Conservation (phyloP, 768 basidiomycete species). For the Russula dissimulans region DNA sequence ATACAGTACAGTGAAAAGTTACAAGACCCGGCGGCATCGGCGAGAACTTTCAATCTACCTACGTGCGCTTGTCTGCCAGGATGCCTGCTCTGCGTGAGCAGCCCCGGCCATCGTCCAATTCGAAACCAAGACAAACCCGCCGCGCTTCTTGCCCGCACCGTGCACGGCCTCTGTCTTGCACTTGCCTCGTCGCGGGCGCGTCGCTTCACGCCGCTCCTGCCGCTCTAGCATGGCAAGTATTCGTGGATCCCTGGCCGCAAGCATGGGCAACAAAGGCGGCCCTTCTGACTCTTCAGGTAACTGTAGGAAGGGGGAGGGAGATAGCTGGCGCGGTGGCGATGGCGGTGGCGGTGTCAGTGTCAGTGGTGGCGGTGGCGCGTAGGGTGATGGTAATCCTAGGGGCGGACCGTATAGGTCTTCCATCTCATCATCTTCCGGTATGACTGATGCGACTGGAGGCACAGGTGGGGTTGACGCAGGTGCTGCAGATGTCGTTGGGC, state of each 20-base stretch:
- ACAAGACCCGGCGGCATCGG: background rate
- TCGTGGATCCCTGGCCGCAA: slow-evolving; percentile 8
- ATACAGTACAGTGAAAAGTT: background rate
- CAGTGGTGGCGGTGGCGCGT: background rate
- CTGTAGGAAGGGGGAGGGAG: background rate
- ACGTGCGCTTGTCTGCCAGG: background rate
- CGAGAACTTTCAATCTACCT: background rate
- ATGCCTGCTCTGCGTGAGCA: background rate
- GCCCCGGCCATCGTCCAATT: background rate
- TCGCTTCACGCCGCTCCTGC: slow-evolving; percentile 6
- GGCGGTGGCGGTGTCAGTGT: background rate
- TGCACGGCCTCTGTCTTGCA: slow-evolving; percentile 6
- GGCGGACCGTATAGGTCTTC: slow-evolving; percentile 3
- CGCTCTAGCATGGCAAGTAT: slow-evolving; percentile 7
- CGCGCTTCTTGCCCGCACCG: slow-evolving; percentile 1
- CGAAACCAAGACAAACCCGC: slow-evolving; percentile 10
- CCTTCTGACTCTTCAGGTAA: background rate
- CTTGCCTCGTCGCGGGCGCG: background rate
- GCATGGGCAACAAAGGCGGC: background rate
- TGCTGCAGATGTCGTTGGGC: background rate
- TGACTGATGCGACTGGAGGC: background rate
- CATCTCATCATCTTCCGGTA: slow-evolving; percentile 1
- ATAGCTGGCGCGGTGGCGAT: background rate
- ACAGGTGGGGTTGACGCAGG: background rate
- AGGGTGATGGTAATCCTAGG: background rate